phyloP scores from a whole-genome alignment of 164 flowering plant species.

The Cinnamomum chago region DNA sequence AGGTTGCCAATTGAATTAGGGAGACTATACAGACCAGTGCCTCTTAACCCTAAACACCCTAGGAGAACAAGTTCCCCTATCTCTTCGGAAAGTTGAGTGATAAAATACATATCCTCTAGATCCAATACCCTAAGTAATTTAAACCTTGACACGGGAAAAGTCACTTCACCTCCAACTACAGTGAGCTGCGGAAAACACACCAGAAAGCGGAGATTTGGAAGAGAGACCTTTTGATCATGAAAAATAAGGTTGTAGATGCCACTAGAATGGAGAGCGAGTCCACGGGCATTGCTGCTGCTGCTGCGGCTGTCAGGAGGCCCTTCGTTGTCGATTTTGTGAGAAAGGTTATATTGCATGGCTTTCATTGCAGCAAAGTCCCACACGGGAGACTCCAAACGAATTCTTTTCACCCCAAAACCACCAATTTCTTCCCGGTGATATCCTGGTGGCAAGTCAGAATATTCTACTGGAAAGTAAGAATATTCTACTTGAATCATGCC shows the following conservation, averaged over 20 bases:
- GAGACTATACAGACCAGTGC: not conserved
- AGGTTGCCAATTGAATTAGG: not conserved
- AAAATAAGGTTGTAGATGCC: no score
- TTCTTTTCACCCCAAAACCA: no score
- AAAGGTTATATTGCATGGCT: not conserved
- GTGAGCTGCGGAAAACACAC: not conserved
- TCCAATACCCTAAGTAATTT: not conserved
- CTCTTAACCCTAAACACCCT: not conserved
- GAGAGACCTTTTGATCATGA: not conserved
- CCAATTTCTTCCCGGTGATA: no score
- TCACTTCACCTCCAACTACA: no score
- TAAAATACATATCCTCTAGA: not conserved
- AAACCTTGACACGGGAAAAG: not conserved
- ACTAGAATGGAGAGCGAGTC: not conserved
- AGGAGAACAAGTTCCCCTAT: not conserved
- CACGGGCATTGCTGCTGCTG: not conserved
- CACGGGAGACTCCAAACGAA: not conserved
- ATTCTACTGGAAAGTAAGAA: not conserved
- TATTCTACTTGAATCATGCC: not conserved
- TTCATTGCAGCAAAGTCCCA: not conserved
- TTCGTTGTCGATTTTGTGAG: no score
- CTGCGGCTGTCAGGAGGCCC: no score
- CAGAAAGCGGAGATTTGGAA: not conserved
- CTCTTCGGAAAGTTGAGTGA: not conserved
- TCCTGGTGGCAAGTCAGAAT: no score